Percentiles rank a stretch among this genome's conserved stretches.
Evolutionary conservation across 768 basidiomycete species (phyloP).

Genomic region (Paxillus rubicundulus): DNA sequence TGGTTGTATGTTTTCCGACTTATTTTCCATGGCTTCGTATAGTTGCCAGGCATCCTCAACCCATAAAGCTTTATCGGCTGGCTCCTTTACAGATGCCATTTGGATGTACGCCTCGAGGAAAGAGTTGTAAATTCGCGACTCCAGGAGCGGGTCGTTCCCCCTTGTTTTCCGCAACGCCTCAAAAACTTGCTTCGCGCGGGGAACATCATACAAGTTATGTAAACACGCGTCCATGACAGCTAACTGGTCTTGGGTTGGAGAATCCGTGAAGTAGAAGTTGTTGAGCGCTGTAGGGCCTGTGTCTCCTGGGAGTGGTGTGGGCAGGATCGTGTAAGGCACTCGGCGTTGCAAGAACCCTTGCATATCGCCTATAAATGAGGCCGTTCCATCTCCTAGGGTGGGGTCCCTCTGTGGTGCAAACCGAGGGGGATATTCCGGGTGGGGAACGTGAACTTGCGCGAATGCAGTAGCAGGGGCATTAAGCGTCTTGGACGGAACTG

Average conservation of each 20-base stretch:
- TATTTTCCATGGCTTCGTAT: conserved; percentile 54
- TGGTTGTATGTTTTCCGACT: conserved; percentile 46
- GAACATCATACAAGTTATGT: conserved; percentile 69
- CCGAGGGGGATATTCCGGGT: conserved; percentile 40
- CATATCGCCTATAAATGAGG: conserved; percentile 37
- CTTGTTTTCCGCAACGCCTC: conserved; percentile 50
- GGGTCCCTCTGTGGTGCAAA: conserved; percentile 28
- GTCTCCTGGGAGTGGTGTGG: conserved; percentile 61
- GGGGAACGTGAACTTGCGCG: conserved; percentile 35
- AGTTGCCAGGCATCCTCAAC: conserved; percentile 59
- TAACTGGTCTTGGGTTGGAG: conserved; percentile 62
- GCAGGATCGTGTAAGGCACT: conserved; percentile 55
- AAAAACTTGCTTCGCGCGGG: conserved; percentile 74
- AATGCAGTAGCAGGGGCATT: conserved; percentile 54
- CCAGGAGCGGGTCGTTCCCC: conserved; percentile 46
- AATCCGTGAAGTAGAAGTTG: conserved; percentile 60
- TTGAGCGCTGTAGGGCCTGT: conserved; percentile 34
- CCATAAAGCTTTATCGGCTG: conserved; percentile 50
- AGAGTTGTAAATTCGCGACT: conserved; percentile 54
- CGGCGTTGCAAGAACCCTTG: conserved; percentile 49
- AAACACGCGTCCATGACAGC: conserved; percentile 85
- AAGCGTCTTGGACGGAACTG: conserved; percentile 56
- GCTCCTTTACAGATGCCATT: conserved; percentile 51
- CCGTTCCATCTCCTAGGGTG: conserved; percentile 11
- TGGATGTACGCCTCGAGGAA: conserved; percentile 64